Evolutionary conservation across 768 basidiomycete genomes (phyloP).

Genomic region (Astraeus odoratus): DNA sequence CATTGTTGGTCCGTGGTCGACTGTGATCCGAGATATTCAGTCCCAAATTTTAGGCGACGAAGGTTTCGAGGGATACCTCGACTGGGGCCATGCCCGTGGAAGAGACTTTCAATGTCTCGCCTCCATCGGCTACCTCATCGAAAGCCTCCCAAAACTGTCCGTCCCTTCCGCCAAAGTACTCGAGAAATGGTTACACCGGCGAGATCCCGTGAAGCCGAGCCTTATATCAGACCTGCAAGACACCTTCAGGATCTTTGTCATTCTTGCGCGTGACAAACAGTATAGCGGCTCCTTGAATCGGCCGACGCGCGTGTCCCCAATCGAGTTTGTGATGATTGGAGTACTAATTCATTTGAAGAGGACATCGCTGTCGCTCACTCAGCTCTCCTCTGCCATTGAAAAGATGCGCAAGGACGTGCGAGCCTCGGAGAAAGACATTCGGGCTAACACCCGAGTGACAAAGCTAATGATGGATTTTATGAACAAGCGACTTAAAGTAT

Average conservation of each 20-base stretch:
- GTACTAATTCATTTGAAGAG: constrained; percentile 35
- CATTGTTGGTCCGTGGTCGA: constrained; percentile 39
- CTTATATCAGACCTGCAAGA: constrained; percentile 24
- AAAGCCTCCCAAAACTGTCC: constrained; percentile 22
- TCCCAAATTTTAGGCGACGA: constrained; percentile 28
- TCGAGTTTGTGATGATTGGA: constrained; percentile 40
- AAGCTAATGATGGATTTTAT: constrained; percentile 28
- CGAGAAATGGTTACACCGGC: constrained; percentile 32
- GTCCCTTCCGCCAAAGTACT: constrained; percentile 22
- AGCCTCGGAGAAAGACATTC: constrained; percentile 33
- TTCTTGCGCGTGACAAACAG: constrained; percentile 27
- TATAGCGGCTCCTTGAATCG: constrained; percentile 27
- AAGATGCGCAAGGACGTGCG: constrained; percentile 35
- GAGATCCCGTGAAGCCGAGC: constrained; percentile 19
- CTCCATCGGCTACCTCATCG: constrained; percentile 29
- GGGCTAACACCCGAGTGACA: constrained; percentile 31
- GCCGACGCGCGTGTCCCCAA: constrained; percentile 33
- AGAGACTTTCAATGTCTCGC: constrained; percentile 41
- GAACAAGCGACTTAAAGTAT: constrained; percentile 24
- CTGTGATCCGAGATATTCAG: constrained; percentile 36
- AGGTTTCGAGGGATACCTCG: constrained; percentile 32
- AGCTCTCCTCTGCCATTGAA: constrained; percentile 37
- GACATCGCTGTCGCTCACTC: constrained; percentile 27
- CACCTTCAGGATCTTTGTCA: constrained; percentile 29
- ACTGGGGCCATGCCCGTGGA: constrained; percentile 39